Evolutionary conservation across 306 rosid species (phyloP).

Genomic region (Vigna angularis): DNA sequence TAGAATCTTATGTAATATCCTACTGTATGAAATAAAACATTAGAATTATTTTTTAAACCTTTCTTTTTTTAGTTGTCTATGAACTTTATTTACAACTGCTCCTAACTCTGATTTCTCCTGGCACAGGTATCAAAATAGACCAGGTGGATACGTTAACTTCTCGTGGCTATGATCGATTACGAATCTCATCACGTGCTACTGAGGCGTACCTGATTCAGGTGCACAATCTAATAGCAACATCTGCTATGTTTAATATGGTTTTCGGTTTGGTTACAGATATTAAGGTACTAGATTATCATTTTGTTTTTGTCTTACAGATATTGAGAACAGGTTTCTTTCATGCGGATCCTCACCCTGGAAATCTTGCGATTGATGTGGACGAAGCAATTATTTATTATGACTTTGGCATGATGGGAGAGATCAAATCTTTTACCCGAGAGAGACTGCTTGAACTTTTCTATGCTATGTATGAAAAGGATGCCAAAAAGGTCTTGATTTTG

Average conservation of each 20-base stretch:
- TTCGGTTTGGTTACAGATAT: background rate
- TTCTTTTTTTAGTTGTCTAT: no score
- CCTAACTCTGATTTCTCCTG: conserved; percentile 17
- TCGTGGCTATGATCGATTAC: conserved; percentile 65
- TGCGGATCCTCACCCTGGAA: conserved; percentile 96
- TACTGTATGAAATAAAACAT: no score
- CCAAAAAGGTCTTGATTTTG: conserved; percentile 66
- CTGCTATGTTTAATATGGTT: conserved; percentile 29
- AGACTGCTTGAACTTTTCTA: conserved; percentile 86
- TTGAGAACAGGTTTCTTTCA: conserved; percentile 90
- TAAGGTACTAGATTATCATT: background rate
- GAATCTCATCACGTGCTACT: conserved; percentile 73
- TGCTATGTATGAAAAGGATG: conserved; percentile 82
- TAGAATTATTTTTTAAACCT: no score
- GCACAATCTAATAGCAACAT: conserved; percentile 2
- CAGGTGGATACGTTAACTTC: conserved; percentile 61
- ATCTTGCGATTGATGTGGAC: conserved; percentile 80
- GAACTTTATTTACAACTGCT: background rate
- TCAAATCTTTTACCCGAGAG: conserved; percentile 85
- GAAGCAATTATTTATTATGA: conserved; percentile 85
- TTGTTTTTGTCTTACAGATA: conserved; percentile 54
- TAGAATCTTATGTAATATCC: no score
- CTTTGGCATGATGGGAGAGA: conserved; percentile 96
- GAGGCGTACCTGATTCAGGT: conserved; percentile 94
- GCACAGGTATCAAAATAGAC: conserved; percentile 75